Percentiles rank a stretch among this genome's conserved stretches.
phyloP scores from a whole-genome alignment of 208 protist species.

The Zelonia costaricensis region DNA sequence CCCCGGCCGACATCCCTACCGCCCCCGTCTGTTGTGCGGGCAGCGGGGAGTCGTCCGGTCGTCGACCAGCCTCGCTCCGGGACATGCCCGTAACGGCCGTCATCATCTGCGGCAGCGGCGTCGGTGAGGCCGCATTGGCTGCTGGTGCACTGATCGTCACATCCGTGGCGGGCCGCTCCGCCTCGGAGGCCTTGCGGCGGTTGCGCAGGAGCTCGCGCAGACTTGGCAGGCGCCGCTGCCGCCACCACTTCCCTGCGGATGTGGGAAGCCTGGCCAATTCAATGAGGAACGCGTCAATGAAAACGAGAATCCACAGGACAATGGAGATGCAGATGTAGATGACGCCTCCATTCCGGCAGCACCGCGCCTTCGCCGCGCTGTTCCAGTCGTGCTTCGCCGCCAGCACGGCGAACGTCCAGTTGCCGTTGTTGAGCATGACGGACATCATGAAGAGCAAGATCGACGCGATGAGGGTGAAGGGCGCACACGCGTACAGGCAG shows the following conservation, averaged over 20 bases:
- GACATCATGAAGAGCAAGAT: constrained; percentile 47
- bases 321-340: constrained; percentile 45
- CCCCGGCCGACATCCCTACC: too few species aligned
- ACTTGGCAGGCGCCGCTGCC: constrained; percentile 16
- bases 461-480: constrained; percentile 36
- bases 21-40: too few species aligned
- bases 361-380: constrained; percentile 34
- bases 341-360: constrained; percentile 45
- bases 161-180: neutral
- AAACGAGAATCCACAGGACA: constrained; percentile 31
- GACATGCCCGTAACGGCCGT: too few species aligned
- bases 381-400: constrained; percentile 59
- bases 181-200: neutral
- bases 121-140: neutral
- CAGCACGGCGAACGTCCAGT: constrained; percentile 61
- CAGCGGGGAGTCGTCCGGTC: too few species aligned
- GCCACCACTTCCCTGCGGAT: constrained; percentile 8
- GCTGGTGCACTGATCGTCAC: neutral
- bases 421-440: constrained; percentile 35
- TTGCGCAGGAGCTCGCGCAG: constrained; percentile 19
- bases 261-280: constrained; percentile 12
- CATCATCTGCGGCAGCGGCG: too few species aligned
- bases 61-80: too few species aligned
- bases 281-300: constrained; percentile 20
- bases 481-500: constrained; percentile 39